Evolutionary conservation across 1,284 basidiomycete genomes (phyloP).

Genomic region (Rugosomyces carneus): DNA sequence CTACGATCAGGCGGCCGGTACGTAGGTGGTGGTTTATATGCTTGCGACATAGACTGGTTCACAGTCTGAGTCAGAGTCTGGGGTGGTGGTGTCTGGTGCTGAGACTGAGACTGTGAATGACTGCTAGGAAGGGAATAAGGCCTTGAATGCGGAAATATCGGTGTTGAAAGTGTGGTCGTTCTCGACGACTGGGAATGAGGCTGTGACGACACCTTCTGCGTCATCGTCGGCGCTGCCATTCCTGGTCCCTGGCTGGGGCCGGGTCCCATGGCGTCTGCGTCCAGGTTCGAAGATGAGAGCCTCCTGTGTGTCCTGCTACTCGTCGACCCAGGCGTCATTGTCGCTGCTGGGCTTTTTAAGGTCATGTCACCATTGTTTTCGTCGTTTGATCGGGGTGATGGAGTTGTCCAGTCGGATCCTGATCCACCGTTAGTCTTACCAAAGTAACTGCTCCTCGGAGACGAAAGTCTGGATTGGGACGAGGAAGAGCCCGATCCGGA

Average conservation of each 20-base stretch:
- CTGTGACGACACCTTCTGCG: slow-evolving; percentile 1
- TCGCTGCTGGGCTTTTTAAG: background rate
- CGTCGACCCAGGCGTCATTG: no score
- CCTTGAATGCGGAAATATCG: slow-evolving; percentile 25
- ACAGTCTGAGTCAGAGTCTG: background rate
- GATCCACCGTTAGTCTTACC: background rate
- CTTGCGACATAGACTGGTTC: no score
- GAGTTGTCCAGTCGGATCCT: slow-evolving; percentile 14
- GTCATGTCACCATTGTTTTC: background rate
- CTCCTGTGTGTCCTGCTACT: no score
- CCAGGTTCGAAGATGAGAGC: slow-evolving; percentile 1
- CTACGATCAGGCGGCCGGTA: slow-evolving; percentile 28
- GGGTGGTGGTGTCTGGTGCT: background rate
- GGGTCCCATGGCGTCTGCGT: slow-evolving; percentile 3
- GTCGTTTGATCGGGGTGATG: slow-evolving; percentile 3
- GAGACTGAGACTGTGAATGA: slow-evolving; percentile 18
- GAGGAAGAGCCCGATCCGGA: slow-evolving; percentile 5
- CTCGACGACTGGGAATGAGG: slow-evolving; percentile 1
- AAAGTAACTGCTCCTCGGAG: background rate
- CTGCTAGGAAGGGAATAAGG: slow-evolving; percentile 33
- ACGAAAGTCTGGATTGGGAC: slow-evolving; percentile 4
- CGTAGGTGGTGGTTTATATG: no score
- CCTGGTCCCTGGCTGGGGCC: background rate
- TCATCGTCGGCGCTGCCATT: background rate
- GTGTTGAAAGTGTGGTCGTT: slow-evolving; percentile 13